Evolutionary conservation across 495 filamentous ascomycete species (phyloP), one percentile per base, ranked within the genome.

Genomic region (Podospora anserina): DNA sequence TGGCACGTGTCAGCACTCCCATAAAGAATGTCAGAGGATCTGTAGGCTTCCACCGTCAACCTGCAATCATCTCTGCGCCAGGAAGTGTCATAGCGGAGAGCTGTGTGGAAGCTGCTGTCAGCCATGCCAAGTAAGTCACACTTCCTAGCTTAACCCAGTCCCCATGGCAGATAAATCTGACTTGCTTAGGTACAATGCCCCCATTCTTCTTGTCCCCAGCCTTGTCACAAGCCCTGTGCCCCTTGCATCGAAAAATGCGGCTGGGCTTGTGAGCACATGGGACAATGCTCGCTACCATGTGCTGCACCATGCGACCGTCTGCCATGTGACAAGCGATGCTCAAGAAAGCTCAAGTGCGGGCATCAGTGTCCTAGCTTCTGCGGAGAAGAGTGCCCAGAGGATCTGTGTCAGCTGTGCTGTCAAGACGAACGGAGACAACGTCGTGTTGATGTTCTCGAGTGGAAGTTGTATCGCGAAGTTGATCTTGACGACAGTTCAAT

Each of bases 281-380:
- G 77, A 13, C 67, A 71, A 26, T 90, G 89, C 69, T 76, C 80
- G 4, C 83, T 92, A 82, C 89, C 90, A n/a, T 94, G 91, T 67
- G 87, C 88, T 0, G 90, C 85, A 0, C 90, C 91, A 0, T 94
- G 90, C 75, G 80, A 89, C 65, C 82, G 86, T 66, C 74, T 90
- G 1, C 91, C 90, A 13, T 94, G 91, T 69, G 87, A 86, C 0
- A 69, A 81, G 58, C 83, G 92, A 4, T 95, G 92, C 66, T 72
- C 80, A 1, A 78, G 83, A 44, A 26, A 62, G 0, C 77, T 94
- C 1, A 26, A 20, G 0, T 96, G 92, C 71, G 89, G 89, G 0
- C 89, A 92, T 71, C 86, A 81, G 72, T 77, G 75, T 69, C 71
- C 71, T n/a, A 70, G 71, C 32, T 60, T 67, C 11, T 92, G 89